Base-by-base conservation (phyloP, 176 grass and related monocot species). In the Guadua angustifolia region DNA sequence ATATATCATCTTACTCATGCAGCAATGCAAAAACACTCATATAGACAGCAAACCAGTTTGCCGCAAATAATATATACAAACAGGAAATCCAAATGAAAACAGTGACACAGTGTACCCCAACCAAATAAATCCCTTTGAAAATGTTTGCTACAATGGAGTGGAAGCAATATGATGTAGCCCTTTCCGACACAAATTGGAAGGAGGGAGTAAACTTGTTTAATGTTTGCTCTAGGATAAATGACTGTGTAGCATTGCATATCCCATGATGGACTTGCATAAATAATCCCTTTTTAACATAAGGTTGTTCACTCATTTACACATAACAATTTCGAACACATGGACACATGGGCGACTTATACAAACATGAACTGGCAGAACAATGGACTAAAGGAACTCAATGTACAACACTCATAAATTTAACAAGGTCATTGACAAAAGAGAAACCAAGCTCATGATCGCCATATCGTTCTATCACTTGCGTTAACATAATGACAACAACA, bases 21-120 rank as follows among this genome's bases (percentile, higher is more conserved):
- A 58, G 36, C 22, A 29, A 38, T 76, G 38, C 13, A 33, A 83
- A 66, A 69, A 57, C 25, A 32, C 26, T 24, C 59, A 87, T 53
- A 14, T 44, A 87, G 26, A 21, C 33, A 81, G 24, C 24, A 87
- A 87, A 87, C 15, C 39, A 68, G 16, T 75, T 22, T 71, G 45
- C 21, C 21, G 42, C n/a, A 35, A 82, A 83, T 50, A 84, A 84
- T 17, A n/a, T 2, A 67, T 29, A 76, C 0, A 17, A 77, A 35
- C 16, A 77, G n/a, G 65, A 84, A 68, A 69, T 35, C n/a, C 0
- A 75, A 84, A 77, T 68, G 35, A 36, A 68, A 53, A 68, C 55
- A 76, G 62, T 57, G 32, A 45, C 17, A 44, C 72, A 4, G 15
- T 43, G 52, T 67, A 45, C 24, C n/a, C 10, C 21, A 51, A 77